Evolutionary conservation across 1,284 basidiomycete genomes (phyloP), one percentile per base, ranked within the genome.

Genomic region (Austropuccinia psidii): DNA sequence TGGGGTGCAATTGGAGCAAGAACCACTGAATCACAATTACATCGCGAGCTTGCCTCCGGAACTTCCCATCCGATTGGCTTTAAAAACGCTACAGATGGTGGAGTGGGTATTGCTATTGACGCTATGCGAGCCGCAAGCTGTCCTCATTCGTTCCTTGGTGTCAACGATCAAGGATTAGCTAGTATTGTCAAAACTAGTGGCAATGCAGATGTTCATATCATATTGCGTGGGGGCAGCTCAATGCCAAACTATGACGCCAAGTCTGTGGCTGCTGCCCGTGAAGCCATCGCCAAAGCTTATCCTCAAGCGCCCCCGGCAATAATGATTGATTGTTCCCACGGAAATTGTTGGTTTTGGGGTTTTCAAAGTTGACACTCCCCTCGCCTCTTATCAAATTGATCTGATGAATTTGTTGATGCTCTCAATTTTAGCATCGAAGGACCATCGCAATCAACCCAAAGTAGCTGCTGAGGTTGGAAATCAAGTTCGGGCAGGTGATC

Each of bases 1-100:
- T 98, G 95, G 95, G 95, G 95, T 67, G 95, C 95, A 2, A 98
- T 98, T 76, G 95, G 95, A 55, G 96, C 96, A 1, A 86, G 95
- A 68, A 98, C 93, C 5, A 98, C 95, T 9, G 95, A 98, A 81
- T 94, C 91, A 2, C 95, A 98, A 82, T 87, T 96, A 11, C 93
- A 95, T 79, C 87, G 93, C 75, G 93, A 96, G 83, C 83, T 93
- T 17, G 86, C 87, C 2, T 90, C 89, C 21, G 93, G 89, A 0
- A 83, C 95, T 13, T 91, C 90, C 31, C 93, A 95, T 90, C 88
- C 90, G 9, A 92, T 94, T 31, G 86, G 86, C n/a, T 86, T 86
- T 84, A 86, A 87, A 80, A 86, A 86, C 78, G 85, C 21, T 15
- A 73, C 65, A 1, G 60, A 69, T 50, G 58, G 73, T 17, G 58